Base-by-base conservation (phyloP, 768 basidiomycete species). In the Crassisporium funariophilum region DNA sequence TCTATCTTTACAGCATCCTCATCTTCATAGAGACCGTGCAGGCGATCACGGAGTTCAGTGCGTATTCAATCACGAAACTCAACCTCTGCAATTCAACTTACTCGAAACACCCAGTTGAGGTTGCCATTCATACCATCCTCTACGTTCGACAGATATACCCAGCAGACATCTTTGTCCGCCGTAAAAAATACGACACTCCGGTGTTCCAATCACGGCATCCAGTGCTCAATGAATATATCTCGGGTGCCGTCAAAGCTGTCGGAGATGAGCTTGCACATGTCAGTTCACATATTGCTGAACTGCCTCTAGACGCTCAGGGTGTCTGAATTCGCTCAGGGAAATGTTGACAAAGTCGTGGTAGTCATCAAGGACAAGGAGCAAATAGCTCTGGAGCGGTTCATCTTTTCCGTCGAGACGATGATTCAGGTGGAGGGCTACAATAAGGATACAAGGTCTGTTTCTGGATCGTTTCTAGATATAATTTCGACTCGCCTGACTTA, bases 171-270 rank as follows among this genome's bases (percentile, higher is more conserved):
- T 98, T 98, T 62, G 76, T 88, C 29, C 79, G 92, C 33, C 78
- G 90, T 46, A 88, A 88, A 70, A 94, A 93, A 63, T 97, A 94
- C 64, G 84, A 91, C 49, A 87, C 87, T 0, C 88, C 91, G 0
- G 91, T 95, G 8, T 98, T 84, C 61, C 93, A 97, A 68, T 92
- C 91, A 3, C 83, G 94, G n/a, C 91, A 95, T 62, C 93, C 94
- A 2, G 80, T 81, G 33, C 73, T 98, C 42, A 88, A 90, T 53
- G 83, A 87, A 35, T 98, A 97, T 62, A 86, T 98, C 46, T 81
- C 90, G n/a, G 88, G 88, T 15, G 87, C 91, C 2, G 76, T 93
- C 47, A 86, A 86, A 58, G 86, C 90, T n/a, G 66, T 94, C 21
- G 75, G 78, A 15, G 88, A 90, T 36, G 92, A 95, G 63, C 73